phyloP scores from a whole-genome alignment of 345 rosid species.

The Brassica nigra region DNA sequence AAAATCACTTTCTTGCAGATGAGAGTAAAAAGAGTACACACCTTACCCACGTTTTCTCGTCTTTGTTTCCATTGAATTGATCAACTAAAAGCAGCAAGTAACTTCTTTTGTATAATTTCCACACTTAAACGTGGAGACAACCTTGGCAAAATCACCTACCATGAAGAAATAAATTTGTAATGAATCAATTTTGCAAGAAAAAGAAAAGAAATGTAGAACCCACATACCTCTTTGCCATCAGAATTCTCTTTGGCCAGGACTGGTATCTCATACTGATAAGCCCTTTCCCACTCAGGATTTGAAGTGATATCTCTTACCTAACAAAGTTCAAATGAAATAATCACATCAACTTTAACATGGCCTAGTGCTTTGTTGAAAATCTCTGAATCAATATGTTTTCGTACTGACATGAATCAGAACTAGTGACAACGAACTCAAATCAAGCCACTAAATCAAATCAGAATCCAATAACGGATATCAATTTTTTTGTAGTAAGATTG shows the following conservation, averaged over 20 bases:
- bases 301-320: not conserved
- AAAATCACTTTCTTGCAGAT: not conserved
- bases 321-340: not conserved
- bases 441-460: not conserved
- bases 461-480: not conserved
- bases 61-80: not conserved
- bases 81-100: not conserved
- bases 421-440: not conserved
- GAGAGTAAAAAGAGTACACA: not conserved
- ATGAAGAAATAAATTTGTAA: not conserved
- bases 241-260: not conserved
- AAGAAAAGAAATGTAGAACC: not conserved
- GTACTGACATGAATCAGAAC: too few species aligned
- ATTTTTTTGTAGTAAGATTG: not conserved
- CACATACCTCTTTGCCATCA: not conserved
- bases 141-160: not conserved
- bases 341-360: not conserved
- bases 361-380: too few species aligned
- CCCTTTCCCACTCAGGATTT: not conserved
- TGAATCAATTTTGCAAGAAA: not conserved
- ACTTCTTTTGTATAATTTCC: not conserved
- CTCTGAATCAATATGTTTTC: too few species aligned
- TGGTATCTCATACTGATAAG: not conserved
- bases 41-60: not conserved
- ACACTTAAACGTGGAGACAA: constrained; percentile 1